Evolutionary conservation across 1,284 basidiomycete genomes (phyloP).

Genomic region (Fomitopsis palustris): DNA sequence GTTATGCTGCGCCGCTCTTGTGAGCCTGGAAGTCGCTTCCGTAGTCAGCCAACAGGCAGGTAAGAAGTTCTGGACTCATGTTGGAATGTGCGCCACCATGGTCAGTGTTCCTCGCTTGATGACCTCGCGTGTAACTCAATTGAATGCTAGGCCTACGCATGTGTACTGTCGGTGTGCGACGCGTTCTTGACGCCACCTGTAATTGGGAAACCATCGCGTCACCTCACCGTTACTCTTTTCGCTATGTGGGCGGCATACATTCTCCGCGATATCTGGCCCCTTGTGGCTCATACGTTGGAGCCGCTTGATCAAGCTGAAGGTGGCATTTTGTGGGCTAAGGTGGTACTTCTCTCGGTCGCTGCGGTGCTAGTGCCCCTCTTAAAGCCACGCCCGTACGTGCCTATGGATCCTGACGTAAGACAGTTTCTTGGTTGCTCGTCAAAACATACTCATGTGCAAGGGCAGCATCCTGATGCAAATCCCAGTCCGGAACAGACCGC

Average conservation of each 20-base stretch:
- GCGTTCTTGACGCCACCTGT: too few relatives aligned
- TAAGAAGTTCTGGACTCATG: too few relatives aligned
- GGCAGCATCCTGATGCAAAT: conserved; percentile 35
- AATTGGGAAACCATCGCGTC: background rate
- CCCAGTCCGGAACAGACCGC: conserved; percentile 44
- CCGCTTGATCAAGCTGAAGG: conserved; percentile 5
- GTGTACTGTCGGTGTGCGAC: too few relatives aligned
- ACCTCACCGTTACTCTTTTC: background rate
- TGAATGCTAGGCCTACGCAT: too few relatives aligned
- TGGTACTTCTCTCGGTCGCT: conserved; percentile 34
- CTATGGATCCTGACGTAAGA: conserved; percentile 38
- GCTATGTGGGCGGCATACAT: background rate
- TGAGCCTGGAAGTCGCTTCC: too few relatives aligned
- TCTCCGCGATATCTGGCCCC: background rate
- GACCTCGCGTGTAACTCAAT: too few relatives aligned
- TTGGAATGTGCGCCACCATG: too few relatives aligned
- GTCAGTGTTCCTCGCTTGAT: too few relatives aligned
- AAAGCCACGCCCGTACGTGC: conserved; percentile 39
- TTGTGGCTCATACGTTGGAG: background rate
- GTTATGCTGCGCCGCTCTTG: too few relatives aligned
- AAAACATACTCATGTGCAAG: background rate
- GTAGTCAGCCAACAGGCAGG: too few relatives aligned
- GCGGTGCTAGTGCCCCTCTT: conserved; percentile 39
- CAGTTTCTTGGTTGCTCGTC: background rate
- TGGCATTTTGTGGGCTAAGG: background rate